phyloP scores from a whole-genome alignment of 495 filamentous ascomycete species.

The Lasiosphaeria hispida region DNA sequence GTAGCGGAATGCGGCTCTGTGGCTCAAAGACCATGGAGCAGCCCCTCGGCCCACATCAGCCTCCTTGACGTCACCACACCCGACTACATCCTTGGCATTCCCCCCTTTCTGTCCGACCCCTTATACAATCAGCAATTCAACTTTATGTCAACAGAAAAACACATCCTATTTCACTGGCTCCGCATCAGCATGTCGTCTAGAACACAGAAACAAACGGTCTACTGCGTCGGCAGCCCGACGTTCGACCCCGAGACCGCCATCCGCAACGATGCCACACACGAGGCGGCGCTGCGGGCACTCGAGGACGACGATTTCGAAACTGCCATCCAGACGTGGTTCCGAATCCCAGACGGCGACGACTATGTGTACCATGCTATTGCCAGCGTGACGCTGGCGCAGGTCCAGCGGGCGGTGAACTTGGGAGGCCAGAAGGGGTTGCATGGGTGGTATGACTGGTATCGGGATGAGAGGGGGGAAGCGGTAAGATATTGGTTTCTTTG shows the following conservation, averaged over 20 bases:
- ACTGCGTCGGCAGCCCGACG: constrained; percentile 6
- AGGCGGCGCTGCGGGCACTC: constrained; percentile 25
- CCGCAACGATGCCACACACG: constrained; percentile 11
- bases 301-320: constrained; percentile 45
- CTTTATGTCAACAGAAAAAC: no score
- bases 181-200: no score
- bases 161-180: no score
- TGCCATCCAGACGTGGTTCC: constrained; percentile 53
- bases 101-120: no score
- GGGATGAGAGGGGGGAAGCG: constrained; percentile 30
- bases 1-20: no score
- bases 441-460: constrained; percentile 38
- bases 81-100: no score
- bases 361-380: constrained; percentile 60
- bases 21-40: no score
- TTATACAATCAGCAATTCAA: no score
- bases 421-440: constrained; percentile 44
- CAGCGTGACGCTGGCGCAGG: constrained; percentile 49
- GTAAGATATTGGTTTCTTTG: constrained; percentile 11
- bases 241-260: constrained; percentile 17
- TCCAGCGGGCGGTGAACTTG: constrained; percentile 48
- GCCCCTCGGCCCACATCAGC: no score
- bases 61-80: no score
- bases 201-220: no score
- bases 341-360: constrained; percentile 43